Evolutionary conservation across 805 yeast genomes (phyloP).

Genomic region (Candida ovalis): DNA sequence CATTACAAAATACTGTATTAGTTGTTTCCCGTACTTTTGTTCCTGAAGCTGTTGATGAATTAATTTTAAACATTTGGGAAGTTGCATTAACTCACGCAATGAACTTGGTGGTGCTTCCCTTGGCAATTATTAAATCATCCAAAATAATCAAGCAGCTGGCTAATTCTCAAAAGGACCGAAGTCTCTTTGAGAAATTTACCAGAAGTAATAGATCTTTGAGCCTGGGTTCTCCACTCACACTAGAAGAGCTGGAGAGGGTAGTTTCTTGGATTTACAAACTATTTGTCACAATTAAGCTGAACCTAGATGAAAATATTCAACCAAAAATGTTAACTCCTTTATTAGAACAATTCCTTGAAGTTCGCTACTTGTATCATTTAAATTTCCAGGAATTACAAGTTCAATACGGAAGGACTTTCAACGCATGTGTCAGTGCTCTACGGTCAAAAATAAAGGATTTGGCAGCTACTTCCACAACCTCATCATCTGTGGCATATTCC

Average conservation of each 20-base stretch:
- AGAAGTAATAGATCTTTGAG: neutral
- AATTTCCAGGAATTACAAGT: slow-evolving; percentile 9
- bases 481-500: neutral
- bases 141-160: neutral
- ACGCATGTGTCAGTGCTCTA: slow-evolving; percentile 4
- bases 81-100: neutral
- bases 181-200: neutral
- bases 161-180: neutral
- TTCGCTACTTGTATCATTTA: slow-evolving; percentile 5
- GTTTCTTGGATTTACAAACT: slow-evolving; percentile 18
- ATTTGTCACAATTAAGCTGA: slow-evolving; percentile 7
- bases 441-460: neutral
- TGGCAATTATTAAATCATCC: slow-evolving; percentile 1
- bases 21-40: neutral
- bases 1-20: slow-evolving; percentile 2
- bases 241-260: slow-evolving; percentile 13
- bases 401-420: slow-evolving; percentile 6
- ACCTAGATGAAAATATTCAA: slow-evolving; percentile 7
- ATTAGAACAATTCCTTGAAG: slow-evolving; percentile 6
- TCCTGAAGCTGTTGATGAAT: slow-evolving; percentile 3
- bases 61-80: slow-evolving; percentile 2
- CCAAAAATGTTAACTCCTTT: slow-evolving; percentile 5
- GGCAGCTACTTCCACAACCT: neutral
- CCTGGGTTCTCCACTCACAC: neutral
- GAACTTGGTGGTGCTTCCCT: slow-evolving; percentile 2